Evolutionary conservation across 2,329 filamentous ascomycete species (phyloP).

Genomic region (Hymenoscyphus linearis): DNA sequence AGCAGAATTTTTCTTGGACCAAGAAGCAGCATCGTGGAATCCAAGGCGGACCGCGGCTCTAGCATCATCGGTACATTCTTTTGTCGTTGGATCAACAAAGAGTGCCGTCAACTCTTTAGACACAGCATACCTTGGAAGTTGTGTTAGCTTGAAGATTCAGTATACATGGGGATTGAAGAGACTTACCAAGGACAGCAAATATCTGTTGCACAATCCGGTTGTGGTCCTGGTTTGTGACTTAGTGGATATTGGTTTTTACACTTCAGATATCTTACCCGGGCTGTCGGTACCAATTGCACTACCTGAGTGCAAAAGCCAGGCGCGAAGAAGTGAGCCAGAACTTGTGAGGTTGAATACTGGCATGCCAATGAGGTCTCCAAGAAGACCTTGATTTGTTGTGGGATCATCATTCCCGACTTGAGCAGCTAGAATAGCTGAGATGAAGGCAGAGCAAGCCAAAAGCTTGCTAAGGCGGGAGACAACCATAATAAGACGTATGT

Average conservation of each 20-base stretch:
- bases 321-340: not conserved
- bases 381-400: not conserved
- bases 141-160: not conserved
- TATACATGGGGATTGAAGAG: not conserved
- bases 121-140: slow-evolving; percentile 33
- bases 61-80: slow-evolving; percentile 36
- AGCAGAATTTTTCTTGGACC: slow-evolving; percentile 31
- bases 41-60: slow-evolving; percentile 42
- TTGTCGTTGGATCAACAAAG: slow-evolving; percentile 31
- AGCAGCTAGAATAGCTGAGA: not conserved
- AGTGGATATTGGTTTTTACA: not conserved
- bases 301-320: slow-evolving; percentile 1
- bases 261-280: not conserved
- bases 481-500: not conserved
- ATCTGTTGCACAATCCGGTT: slow-evolving; percentile 4
- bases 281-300: not conserved
- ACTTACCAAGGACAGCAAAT: slow-evolving; percentile 33
- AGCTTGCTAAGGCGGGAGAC: not conserved
- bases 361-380: slow-evolving; percentile 3
- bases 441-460: not conserved
- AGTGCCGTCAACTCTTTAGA: slow-evolving; percentile 32
- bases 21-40: slow-evolving; percentile 44
- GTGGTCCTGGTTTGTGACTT: not conserved
- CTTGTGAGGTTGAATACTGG: not conserved
- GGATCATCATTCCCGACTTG: not conserved